phyloP scores from a whole-genome alignment of 306 rosid genomes.

The Fragaria ananassa region DNA sequence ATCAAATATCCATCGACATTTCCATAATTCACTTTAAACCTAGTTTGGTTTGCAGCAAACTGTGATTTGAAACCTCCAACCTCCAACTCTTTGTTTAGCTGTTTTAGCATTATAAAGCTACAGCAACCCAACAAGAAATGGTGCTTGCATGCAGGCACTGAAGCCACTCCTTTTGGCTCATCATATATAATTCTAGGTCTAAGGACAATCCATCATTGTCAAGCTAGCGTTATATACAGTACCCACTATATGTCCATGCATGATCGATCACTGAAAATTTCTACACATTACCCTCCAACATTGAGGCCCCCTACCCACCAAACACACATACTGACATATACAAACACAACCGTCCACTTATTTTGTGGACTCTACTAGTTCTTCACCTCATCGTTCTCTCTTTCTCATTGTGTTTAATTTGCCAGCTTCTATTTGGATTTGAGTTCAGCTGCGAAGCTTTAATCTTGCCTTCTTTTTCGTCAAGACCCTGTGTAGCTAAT shows the following conservation, averaged over 20 bases:
- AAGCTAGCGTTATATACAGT: conserved; percentile 6
- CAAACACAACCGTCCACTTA: not conserved
- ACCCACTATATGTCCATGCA: conserved; percentile 15
- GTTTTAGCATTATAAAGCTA: not conserved
- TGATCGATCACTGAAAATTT: not conserved
- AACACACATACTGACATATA: conserved; percentile 4
- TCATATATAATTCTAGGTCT: conserved; percentile 1
- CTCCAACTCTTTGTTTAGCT: not conserved
- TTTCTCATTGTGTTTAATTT: not conserved
- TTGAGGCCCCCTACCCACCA: conserved; percentile 24
- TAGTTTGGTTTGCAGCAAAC: not conserved
- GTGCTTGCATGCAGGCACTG: conserved; percentile 19
- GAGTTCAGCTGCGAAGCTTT: not conserved
- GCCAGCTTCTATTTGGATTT: not conserved
- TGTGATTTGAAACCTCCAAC: not conserved
- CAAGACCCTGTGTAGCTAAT: not conserved
- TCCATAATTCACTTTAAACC: no score
- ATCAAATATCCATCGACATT: no score
- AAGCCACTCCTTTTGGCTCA: conserved; percentile 15
- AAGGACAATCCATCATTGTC: conserved; percentile 17
- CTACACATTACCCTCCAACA: conserved; percentile 6
- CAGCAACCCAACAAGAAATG: conserved; percentile 22
- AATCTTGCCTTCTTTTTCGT: not conserved
- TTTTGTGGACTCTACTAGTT: not conserved
- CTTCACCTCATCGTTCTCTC: not conserved